Evolutionary conservation across 2,329 filamentous ascomycete genomes (phyloP).

Genomic region (Hypoxylon sp.): DNA sequence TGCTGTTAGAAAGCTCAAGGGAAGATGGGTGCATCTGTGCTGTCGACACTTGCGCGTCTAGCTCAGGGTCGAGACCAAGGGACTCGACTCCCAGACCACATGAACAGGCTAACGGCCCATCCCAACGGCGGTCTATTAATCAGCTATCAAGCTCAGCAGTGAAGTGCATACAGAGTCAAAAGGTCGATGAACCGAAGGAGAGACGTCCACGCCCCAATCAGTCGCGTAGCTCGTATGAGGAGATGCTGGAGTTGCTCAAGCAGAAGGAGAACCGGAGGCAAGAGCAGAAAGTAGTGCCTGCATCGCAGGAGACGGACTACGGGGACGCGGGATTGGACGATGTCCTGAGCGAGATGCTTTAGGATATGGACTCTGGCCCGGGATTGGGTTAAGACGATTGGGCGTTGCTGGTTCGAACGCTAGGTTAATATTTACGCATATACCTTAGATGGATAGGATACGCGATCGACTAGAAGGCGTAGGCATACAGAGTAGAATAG

Average conservation of each 20-base stretch:
- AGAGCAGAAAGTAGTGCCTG: constrained; percentile 23
- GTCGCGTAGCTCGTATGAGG: constrained; percentile 43
- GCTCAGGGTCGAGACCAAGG: not conserved
- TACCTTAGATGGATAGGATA: constrained; percentile 7
- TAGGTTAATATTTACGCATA: not conserved
- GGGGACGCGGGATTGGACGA: constrained; percentile 48
- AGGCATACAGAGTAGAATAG: constrained; percentile 19
- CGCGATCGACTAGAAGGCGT: constrained; percentile 11
- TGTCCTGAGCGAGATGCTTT: constrained; percentile 38
- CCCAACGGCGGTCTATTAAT: constrained; percentile 33
- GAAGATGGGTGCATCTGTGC: constrained; percentile 11
- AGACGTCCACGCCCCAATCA: constrained; percentile 24
- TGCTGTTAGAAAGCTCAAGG: constrained; percentile 27
- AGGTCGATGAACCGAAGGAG: constrained; percentile 9
- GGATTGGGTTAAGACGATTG: not conserved
- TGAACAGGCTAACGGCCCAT: constrained; percentile 23
- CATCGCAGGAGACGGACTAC: constrained; percentile 53
- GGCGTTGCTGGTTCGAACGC: not conserved
- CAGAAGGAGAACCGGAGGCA: constrained; percentile 26
- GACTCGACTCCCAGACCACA: constrained; percentile 6
- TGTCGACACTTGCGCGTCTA: not conserved
- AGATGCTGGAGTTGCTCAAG: constrained; percentile 43
- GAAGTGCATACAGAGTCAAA: constrained; percentile 19
- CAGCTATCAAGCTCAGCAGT: constrained; percentile 25
- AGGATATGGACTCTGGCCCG: not conserved